These are phyloP conservation scores for Diphasiastrum complanatum DNA, from an alignment of 83 land plant genomes.

Conservation along the genomic window DNA sequence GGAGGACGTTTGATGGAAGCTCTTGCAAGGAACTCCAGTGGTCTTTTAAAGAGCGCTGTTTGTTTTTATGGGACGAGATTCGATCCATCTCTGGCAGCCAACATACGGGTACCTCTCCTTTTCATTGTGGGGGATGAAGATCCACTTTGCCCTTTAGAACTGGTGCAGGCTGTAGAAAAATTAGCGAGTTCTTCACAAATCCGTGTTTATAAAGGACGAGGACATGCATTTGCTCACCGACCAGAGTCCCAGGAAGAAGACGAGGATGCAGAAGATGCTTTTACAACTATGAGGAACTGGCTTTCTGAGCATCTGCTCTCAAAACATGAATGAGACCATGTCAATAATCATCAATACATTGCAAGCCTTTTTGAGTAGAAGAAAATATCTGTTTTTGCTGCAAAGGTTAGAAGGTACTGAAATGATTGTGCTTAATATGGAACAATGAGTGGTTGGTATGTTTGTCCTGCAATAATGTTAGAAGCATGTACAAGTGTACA, in stretches of 20 bases:
- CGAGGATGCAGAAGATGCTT: conserved; percentile 78
- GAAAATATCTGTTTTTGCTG: too few relatives aligned
- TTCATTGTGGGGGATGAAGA: conserved; percentile 71
- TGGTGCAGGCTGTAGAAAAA: conserved; percentile 36
- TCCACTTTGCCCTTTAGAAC: conserved; percentile 44
- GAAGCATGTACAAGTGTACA: too few relatives aligned
- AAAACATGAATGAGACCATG: too few relatives aligned
- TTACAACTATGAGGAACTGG: conserved; percentile 56
- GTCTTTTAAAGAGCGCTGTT: conserved; percentile 48
- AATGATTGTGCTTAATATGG: too few relatives aligned
- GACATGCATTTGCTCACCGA: conserved; percentile 76
- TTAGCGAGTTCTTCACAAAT: conserved; percentile 38
- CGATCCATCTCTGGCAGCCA: conserved; percentile 36
- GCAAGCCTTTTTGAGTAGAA: too few relatives aligned
- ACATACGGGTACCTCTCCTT: conserved; percentile 56
- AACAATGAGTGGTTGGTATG: too few relatives aligned
- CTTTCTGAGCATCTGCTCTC: conserved; percentile 39
- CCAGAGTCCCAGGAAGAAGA: conserved; percentile 73
- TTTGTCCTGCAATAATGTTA: too few relatives aligned
- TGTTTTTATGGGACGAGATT: conserved; percentile 73
- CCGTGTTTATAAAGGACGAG: conserved; percentile 52
- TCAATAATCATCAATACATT: too few relatives aligned
- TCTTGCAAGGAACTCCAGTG: conserved; percentile 39
- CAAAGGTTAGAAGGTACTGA: too few relatives aligned
- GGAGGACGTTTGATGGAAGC: conserved; percentile 60